A percentile compares a stretch with the other conserved stretches of the same genome.
Conservation (phyloP, 176 grass and related monocot genomes). For the Bromus sterilis region DNA sequence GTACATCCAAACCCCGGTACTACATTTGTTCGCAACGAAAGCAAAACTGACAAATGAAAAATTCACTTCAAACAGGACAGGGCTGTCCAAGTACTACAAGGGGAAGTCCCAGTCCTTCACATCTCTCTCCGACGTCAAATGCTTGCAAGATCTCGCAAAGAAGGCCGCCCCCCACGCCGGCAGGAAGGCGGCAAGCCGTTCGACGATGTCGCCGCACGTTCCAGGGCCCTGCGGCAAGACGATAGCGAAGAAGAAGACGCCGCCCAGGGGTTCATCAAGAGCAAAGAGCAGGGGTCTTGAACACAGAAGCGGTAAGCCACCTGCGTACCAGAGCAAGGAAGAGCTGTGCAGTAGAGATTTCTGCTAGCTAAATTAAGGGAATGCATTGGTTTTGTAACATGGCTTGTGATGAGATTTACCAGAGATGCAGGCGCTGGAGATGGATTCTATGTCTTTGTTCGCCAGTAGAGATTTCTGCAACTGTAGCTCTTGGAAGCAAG, state of each 20-base stretch:
- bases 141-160: slow-evolving; percentile 42
- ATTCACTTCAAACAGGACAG: slow-evolving; percentile 34
- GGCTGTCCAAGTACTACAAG: slow-evolving; percentile 52
- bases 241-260: slow-evolving; percentile 42
- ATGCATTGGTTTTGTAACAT: not conserved
- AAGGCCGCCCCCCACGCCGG: slow-evolving; percentile 19
- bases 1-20: not conserved
- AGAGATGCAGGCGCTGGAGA: not conserved
- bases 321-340: slow-evolving; percentile 3
- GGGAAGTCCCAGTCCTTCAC: slow-evolving; percentile 64
- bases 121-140: slow-evolving; percentile 32
- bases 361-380: not conserved
- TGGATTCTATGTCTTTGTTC: not conserved
- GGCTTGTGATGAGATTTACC: not conserved
- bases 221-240: slow-evolving; percentile 31
- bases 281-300: slow-evolving; percentile 25
- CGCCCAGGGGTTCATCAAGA: slow-evolving; percentile 6
- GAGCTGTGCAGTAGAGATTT: slow-evolving; percentile 1
- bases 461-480: not conserved
- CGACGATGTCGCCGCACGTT: not conserved
- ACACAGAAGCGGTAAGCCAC: not conserved
- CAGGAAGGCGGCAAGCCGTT: slow-evolving; percentile 33
- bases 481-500: not conserved
- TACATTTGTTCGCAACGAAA: not conserved
- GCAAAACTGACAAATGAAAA: not conserved